Conservation (phyloP, 495 filamentous ascomycete genomes). For the Immersiella caudata region DNA sequence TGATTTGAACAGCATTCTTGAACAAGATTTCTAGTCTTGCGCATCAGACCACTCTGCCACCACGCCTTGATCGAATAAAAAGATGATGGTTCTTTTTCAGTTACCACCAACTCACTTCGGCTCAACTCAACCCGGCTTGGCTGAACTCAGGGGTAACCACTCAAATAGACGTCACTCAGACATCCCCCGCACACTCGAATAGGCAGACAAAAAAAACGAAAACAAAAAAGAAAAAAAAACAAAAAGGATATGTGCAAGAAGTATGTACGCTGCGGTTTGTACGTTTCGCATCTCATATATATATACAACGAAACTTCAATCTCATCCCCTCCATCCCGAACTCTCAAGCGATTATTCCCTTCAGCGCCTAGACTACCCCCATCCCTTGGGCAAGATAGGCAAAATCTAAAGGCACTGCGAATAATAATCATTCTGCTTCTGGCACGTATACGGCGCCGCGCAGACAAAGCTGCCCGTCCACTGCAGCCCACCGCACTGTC, state of each 20-base stretch:
- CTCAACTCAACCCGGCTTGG: too few species aligned
- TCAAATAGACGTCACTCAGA: too few species aligned
- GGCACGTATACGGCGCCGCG: conserved; percentile 28
- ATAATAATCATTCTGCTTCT: conserved; percentile 32
- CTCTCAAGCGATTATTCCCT: conserved; percentile 1
- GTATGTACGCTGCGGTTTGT: conserved; percentile 1
- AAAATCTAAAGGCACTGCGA: conserved; percentile 35
- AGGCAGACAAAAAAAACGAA: not conserved
- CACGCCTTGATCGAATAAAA: conserved; percentile 1
- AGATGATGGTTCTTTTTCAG: too few species aligned
- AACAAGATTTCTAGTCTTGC: conserved; percentile 23
- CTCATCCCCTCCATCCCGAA: not conserved
- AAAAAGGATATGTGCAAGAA: not conserved
- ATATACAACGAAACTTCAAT: conserved; percentile 3
- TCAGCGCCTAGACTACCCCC: not conserved
- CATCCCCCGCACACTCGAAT: too few species aligned
- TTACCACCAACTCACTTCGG: not conserved
- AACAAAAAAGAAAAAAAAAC: not conserved
- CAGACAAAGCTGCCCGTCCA: conserved; percentile 33
- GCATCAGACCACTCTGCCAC: conserved; percentile 22
- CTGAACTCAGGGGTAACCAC: not conserved
- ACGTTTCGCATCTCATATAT: not conserved
- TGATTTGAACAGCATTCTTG: conserved; percentile 17
- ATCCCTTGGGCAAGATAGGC: not conserved
- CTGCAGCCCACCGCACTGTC: conserved; percentile 51